These are phyloP conservation scores for Eleusine coracana DNA, from an alignment of 176 grass and related monocot species.

Conservation along the genomic window DNA sequence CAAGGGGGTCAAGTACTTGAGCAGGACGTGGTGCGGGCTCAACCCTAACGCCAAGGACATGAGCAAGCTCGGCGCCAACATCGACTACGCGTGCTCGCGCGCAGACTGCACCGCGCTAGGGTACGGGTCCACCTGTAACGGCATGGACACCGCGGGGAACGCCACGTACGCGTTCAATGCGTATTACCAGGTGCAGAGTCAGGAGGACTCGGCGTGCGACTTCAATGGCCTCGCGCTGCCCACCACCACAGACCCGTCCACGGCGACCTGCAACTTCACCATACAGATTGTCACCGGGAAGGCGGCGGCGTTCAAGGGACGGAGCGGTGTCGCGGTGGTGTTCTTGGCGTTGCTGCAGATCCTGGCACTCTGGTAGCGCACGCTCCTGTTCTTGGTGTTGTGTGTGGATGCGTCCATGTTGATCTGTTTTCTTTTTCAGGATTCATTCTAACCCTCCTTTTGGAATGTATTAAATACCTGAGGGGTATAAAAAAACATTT, in stretches of 20 bases:
- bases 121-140: slow-evolving; percentile 69
- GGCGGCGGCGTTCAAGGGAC: neutral
- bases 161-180: slow-evolving; percentile 78
- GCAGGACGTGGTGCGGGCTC: slow-evolving; percentile 58
- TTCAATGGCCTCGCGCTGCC: slow-evolving; percentile 67
- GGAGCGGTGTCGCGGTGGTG: too few species aligned
- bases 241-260: slow-evolving; percentile 60
- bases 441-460: neutral
- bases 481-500: too few species aligned
- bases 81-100: slow-evolving; percentile 62
- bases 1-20: slow-evolving; percentile 46
- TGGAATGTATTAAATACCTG: too few species aligned
- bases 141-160: slow-evolving; percentile 73
- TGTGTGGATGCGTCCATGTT: neutral
- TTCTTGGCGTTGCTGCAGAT: too few species aligned
- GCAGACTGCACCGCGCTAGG: slow-evolving; percentile 76
- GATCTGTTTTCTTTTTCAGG: neutral
- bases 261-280: slow-evolving; percentile 69
- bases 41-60: slow-evolving; percentile 45
- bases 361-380: too few species aligned
- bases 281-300: slow-evolving; percentile 50
- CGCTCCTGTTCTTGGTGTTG: neutral
- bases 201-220: slow-evolving; percentile 52
- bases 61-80: slow-evolving; percentile 47
- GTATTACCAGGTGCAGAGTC: slow-evolving; percentile 78